Base-by-base conservation (phyloP, 306 rosid species). In the Vigna radiata region DNA sequence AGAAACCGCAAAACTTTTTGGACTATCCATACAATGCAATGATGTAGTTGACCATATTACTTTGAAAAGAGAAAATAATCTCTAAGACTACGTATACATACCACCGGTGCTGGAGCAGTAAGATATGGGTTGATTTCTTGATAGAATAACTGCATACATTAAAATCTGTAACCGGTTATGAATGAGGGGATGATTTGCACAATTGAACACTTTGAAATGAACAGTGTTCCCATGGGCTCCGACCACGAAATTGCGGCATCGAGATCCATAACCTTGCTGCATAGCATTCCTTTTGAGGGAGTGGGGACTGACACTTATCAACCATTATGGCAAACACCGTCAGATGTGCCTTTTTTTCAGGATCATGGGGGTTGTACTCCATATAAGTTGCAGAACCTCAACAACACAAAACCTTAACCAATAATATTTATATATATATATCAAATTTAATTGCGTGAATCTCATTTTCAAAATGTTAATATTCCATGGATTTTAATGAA, bases 181-280 rank as follows among this genome's bases (percentile, higher is more conserved):
- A 67, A 44, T 59, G 54, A 71, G 7, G n/a, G 53, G 43, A 59
- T 29, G 79, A 17, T 56, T 73, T 79, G 74, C 68, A 67, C 9
- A 66, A 27, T 36, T 71, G 31, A 58, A 37, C n/a, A 62, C 73
- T n/a, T 55, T 71, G 21, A 62, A 52, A 79, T 68, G 79, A 69
- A 82, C 79, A 79, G 15, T 87, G 89, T 83, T 83, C 80, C 83
- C 83, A 52, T 76, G 19, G 67, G 64, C 54, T 82, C 86, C 90
- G 82, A 82, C 89, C 87, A 86, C 70, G 78, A 82, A 84, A 62
- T 80, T 81, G 78, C 85, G 90, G 86, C 19, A 80, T 87, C 85
- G 90, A 84, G 86, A 87, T 82, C 68, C 88, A 84, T 84, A 70
- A 71, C 41, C 62, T 72, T 36, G 59, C 65, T 50, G 74, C 83